These are phyloP conservation scores for Aspergillus nanangensis DNA, from an alignment of 495 filamentous ascomycete species.

Conservation along the genomic window DNA sequence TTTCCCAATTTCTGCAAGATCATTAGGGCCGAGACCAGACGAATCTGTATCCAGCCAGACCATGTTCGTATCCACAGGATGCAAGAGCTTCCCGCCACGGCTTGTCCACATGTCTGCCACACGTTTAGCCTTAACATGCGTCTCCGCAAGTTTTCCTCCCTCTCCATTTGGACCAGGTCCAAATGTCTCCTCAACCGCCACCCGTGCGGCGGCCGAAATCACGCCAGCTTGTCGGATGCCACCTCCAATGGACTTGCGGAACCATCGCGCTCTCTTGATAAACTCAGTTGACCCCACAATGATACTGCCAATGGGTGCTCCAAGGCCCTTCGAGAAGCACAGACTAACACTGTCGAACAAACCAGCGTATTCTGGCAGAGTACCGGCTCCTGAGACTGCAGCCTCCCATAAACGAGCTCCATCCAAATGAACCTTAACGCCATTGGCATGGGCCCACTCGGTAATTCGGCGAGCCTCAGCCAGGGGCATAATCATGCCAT, in stretches of 20 bases:
- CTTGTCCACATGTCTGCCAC: slow-evolving; percentile 60
- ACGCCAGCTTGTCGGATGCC: slow-evolving; percentile 67
- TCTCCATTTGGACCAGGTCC: slow-evolving; percentile 53
- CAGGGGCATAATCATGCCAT: slow-evolving; percentile 73
- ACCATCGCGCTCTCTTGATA: slow-evolving; percentile 70
- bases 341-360: slow-evolving; percentile 78
- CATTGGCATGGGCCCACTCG: slow-evolving; percentile 61
- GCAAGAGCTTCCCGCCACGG: slow-evolving; percentile 43
- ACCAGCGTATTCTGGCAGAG: slow-evolving; percentile 60
- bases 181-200: slow-evolving; percentile 56
- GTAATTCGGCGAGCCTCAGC: slow-evolving; percentile 62
- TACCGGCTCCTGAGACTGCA: slow-evolving; percentile 54
- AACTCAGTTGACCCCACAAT: slow-evolving; percentile 62
- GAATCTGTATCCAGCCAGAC: slow-evolving; percentile 78
- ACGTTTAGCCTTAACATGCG: slow-evolving; percentile 60
- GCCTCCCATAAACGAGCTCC: slow-evolving; percentile 85
- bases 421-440: slow-evolving; percentile 74
- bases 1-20: slow-evolving; percentile 34
- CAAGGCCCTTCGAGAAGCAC: slow-evolving; percentile 87
- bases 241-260: slow-evolving; percentile 82
- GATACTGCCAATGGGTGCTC: slow-evolving; percentile 82
- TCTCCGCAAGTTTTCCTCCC: slow-evolving; percentile 57
- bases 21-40: slow-evolving; percentile 38
- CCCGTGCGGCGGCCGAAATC: slow-evolving; percentile 41
- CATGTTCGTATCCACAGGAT: slow-evolving; percentile 78